Evolutionary conservation across 2,329 filamentous ascomycete species (phyloP).

Genomic region (Penicillium freii): DNA sequence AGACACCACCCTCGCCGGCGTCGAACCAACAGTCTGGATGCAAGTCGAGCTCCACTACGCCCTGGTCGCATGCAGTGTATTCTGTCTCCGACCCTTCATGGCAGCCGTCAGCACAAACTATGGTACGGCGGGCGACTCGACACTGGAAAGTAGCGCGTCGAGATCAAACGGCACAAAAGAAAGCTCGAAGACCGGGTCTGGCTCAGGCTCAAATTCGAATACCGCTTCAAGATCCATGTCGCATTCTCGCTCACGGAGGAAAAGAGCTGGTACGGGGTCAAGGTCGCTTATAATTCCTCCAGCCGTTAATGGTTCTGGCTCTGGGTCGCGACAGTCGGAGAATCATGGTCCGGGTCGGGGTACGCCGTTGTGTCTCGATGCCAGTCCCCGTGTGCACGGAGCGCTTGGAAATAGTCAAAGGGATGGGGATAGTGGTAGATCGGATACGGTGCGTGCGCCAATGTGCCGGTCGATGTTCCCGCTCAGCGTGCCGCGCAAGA

Average conservation of each 20-base stretch:
- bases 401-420: neutral
- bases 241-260: neutral
- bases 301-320: neutral
- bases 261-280: neutral
- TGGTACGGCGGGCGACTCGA: slow-evolving; percentile 34
- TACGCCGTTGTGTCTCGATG: slow-evolving; percentile 1
- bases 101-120: slow-evolving; percentile 39
- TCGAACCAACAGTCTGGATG: slow-evolving; percentile 37
- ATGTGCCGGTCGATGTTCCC: slow-evolving; percentile 17
- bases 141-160: slow-evolving; percentile 27
- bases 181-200: slow-evolving; percentile 19
- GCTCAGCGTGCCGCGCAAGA: neutral
- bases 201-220: slow-evolving; percentile 8
- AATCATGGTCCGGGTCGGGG: neutral
- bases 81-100: slow-evolving; percentile 40
- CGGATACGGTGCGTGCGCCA: neutral
- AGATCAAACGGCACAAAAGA: slow-evolving; percentile 17
- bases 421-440: neutral
- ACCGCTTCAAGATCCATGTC: slow-evolving; percentile 9
- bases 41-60: slow-evolving; percentile 39
- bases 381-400: neutral
- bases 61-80: slow-evolving; percentile 39
- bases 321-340: neutral
- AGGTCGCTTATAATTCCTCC: neutral
- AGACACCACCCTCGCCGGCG: slow-evolving; percentile 37